These are phyloP conservation scores for Ceratocystis destructans DNA, from an alignment of 2,329 filamentous ascomycete genomes.

Conservation along the genomic window DNA sequence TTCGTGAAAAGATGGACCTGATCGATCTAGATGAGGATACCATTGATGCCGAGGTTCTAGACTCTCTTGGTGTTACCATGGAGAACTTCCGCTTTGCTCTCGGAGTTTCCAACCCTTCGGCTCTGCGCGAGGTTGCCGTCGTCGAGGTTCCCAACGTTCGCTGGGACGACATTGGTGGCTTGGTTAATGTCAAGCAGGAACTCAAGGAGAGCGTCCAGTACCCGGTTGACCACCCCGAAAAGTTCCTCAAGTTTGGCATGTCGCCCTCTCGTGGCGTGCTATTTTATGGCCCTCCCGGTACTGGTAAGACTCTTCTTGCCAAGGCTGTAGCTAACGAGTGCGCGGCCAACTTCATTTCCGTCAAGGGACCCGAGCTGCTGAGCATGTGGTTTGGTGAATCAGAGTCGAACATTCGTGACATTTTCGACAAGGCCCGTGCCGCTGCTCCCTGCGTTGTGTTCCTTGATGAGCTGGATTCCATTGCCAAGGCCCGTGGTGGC, in stretches of 20 bases:
- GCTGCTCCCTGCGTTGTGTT: slow-evolving; percentile 97
- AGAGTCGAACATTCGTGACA: slow-evolving; percentile 98
- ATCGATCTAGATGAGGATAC: slow-evolving; percentile 98
- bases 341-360: slow-evolving; percentile 97
- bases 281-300: slow-evolving; percentile 98
- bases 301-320: slow-evolving; percentile 98
- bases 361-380: slow-evolving; percentile 95
- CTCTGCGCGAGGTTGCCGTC: slow-evolving; percentile 94
- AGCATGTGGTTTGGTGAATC: slow-evolving; percentile 99
- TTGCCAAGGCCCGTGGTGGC: slow-evolving; percentile 97
- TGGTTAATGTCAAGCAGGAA: slow-evolving; percentile 97
- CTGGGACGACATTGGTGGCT: slow-evolving; percentile 98
- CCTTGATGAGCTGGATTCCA: slow-evolving; percentile 96
- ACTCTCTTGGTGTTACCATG: slow-evolving; percentile 97
- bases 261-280: slow-evolving; percentile 95
- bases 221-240: slow-evolving; percentile 97
- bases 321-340: slow-evolving; percentile 99
- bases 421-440: slow-evolving; percentile 98
- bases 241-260: slow-evolving; percentile 99
- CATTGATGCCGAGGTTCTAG: slow-evolving; percentile 94
- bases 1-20: slow-evolving; percentile 99
- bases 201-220: slow-evolving; percentile 98
- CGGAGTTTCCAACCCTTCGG: slow-evolving; percentile 95
- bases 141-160: slow-evolving; percentile 98
- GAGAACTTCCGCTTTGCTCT: slow-evolving; percentile 99